Evolutionary conservation across 1,139 yeast genomes (phyloP).

Genomic region (Kodamaea fungicola): DNA sequence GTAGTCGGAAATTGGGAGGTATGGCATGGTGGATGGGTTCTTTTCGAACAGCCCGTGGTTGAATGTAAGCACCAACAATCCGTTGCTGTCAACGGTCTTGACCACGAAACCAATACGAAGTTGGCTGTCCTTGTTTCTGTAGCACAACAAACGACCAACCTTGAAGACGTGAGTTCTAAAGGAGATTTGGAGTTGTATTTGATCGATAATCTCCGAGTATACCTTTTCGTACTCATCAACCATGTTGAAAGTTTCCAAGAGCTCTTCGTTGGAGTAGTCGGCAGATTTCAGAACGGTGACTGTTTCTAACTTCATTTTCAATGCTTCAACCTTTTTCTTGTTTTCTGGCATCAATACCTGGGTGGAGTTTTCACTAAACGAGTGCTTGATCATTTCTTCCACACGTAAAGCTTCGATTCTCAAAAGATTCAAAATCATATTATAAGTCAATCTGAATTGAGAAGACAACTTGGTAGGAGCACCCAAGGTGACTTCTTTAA

Average conservation of each 20-base stretch:
- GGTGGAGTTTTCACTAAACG: conserved; percentile 87
- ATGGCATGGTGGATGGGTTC: conserved; percentile 41
- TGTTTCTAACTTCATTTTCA: conserved; percentile 45
- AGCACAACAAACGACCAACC: conserved; percentile 61
- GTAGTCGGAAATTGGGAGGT: conserved; percentile 37
- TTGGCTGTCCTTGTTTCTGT: conserved; percentile 41
- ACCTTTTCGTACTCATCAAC: conserved; percentile 43
- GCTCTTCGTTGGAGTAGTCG: conserved; percentile 33
- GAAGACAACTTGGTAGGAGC: conserved; percentile 85
- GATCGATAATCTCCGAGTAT: conserved; percentile 46
- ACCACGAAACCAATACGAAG: conserved; percentile 55
- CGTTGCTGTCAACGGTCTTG: conserved; percentile 30
- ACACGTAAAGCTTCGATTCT: conserved; percentile 92
- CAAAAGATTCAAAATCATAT: conserved; percentile 87
- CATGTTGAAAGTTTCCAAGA: conserved; percentile 44
- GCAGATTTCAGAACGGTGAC: conserved; percentile 37
- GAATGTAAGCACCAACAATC: conserved; percentile 38
- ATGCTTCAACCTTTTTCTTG: conserved; percentile 56
- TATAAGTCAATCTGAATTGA: conserved; percentile 90
- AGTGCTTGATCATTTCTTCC: conserved; percentile 95
- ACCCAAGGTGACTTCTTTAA: conserved; percentile 82
- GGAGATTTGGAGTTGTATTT: conserved; percentile 44
- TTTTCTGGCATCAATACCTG: conserved; percentile 88
- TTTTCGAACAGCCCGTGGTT: conserved; percentile 41
- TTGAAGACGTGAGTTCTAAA: conserved; percentile 43